These are phyloP conservation scores for Ceratobasidium sp. DNA, from an alignment of 1,284 basidiomycete genomes.

Conservation along the genomic window DNA sequence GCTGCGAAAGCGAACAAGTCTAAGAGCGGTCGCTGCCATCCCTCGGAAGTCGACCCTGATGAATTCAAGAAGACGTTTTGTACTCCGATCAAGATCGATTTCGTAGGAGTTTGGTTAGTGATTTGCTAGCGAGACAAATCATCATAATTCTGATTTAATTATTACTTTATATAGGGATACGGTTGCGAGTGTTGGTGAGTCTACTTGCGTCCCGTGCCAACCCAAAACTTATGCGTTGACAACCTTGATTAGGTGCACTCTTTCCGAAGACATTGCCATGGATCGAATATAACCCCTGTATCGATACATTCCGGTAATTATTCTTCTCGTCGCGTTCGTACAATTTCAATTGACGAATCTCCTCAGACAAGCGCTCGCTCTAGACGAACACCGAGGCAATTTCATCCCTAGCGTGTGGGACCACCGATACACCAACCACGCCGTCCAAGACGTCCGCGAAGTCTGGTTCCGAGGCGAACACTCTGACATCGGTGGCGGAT, in stretches of 20 bases:
- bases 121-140: neutral
- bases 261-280: slow-evolving; percentile 41
- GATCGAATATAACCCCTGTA: slow-evolving; percentile 41
- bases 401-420: slow-evolving; percentile 51
- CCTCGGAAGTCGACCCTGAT: slow-evolving; percentile 28
- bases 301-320: slow-evolving; percentile 35
- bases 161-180: slow-evolving; percentile 40
- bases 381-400: slow-evolving; percentile 54
- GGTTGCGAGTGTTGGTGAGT: slow-evolving; percentile 43
- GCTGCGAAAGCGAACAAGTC: neutral
- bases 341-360: neutral
- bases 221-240: neutral
- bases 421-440: neutral
- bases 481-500: slow-evolving; percentile 48
- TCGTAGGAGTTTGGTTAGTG: slow-evolving; percentile 49
- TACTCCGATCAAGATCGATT: slow-evolving; percentile 43
- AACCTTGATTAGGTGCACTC: neutral
- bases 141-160: neutral
- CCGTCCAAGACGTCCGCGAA: slow-evolving; percentile 32
- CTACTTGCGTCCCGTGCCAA: neutral
- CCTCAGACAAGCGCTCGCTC: slow-evolving; percentile 52
- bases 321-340: neutral
- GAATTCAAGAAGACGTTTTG: slow-evolving; percentile 48
- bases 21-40: neutral
- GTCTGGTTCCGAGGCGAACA: slow-evolving; percentile 47